Base-by-base conservation (phyloP, 306 rosid genomes). In the Vicia sativa region DNA sequence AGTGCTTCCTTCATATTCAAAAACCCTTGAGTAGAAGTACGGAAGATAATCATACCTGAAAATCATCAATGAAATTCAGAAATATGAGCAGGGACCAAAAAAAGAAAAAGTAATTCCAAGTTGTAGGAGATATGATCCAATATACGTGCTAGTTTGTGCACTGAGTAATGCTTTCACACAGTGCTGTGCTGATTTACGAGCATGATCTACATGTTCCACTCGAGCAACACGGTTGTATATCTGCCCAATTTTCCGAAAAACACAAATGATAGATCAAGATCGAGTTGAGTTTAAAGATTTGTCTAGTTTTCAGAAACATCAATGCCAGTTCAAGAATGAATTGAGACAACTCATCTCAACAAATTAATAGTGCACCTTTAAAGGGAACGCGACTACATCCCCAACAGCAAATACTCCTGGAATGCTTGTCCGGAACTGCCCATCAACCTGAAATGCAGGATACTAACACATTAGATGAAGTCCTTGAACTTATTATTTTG, bases 161-260 rank as follows among this genome's bases (percentile, higher is more conserved):
- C 79, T 93, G 76, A 90, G 79, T 44, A 90, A 75, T 61, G 90
- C 82, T 52, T 86, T 88, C 74, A 90, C 80, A 62, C 96, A 90
- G 58, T 93, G 97, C 73, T 86, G 87, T 38, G 96, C 92, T 13
- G 97, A 90, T 60, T 81, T 74, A 79, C 95, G 99, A 73, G 99
- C 99, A 83, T 93, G 99, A 82, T 93, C 97, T 58, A 93, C 97
- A 77, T 93, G 97, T 74, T 93, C 97, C 42, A 90, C 97, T 62
- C 90, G 90, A 48, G 96, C 63, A 5, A 73, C 71, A 10, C 97
- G 95, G 65, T 88, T 81, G 61, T 93, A 93, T 13, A 93, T 82
- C 95, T 93, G 86, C 80, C 80, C 78, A 57, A 38, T 26, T 49
- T 72, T 56, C 61, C 16, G n/a, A 41, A 44, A 69, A 73, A 52